Conservation (phyloP, 2,329 filamentous ascomycete genomes). For the Onygenales sp. region DNA sequence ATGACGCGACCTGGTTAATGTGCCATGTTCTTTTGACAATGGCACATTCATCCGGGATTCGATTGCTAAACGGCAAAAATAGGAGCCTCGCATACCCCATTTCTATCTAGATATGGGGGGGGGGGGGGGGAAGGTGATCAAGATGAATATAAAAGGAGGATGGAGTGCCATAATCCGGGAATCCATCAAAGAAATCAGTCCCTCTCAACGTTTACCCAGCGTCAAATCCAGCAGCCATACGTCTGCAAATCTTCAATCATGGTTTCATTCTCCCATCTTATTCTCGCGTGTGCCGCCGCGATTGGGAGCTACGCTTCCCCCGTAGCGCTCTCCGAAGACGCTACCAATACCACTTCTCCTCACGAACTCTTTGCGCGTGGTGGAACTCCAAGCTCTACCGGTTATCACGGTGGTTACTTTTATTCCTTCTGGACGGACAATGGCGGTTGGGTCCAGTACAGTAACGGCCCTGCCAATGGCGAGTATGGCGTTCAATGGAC, state of each 20-base stretch:
- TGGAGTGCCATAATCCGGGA: not conserved
- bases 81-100: not conserved
- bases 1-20: not conserved
- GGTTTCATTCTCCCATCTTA: conserved; percentile 18
- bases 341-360: conserved; percentile 6
- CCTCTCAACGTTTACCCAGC: not conserved
- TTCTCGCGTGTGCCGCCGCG: conserved; percentile 16
- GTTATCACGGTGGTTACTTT: conserved; percentile 36
- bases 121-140: not conserved
- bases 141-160: not conserved
- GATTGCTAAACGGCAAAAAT: not conserved
- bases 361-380: conserved; percentile 3
- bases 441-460: conserved; percentile 36
- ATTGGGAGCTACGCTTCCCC: conserved; percentile 17
- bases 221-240: not conserved
- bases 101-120: not conserved
- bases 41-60: not conserved
- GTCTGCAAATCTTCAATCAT: conserved; percentile 10
- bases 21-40: not conserved
- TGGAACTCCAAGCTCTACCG: conserved; percentile 16
- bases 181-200: not conserved
- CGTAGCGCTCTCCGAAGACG: conserved; percentile 6
- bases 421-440: conserved; percentile 44
- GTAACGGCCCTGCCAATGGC: conserved; percentile 32
- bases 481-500: conserved; percentile 39